Percentiles rank a stretch among this genome's conserved stretches.
Evolutionary conservation across 2,329 filamentous ascomycete species (phyloP).

Genomic region (Fusarium temperatum): DNA sequence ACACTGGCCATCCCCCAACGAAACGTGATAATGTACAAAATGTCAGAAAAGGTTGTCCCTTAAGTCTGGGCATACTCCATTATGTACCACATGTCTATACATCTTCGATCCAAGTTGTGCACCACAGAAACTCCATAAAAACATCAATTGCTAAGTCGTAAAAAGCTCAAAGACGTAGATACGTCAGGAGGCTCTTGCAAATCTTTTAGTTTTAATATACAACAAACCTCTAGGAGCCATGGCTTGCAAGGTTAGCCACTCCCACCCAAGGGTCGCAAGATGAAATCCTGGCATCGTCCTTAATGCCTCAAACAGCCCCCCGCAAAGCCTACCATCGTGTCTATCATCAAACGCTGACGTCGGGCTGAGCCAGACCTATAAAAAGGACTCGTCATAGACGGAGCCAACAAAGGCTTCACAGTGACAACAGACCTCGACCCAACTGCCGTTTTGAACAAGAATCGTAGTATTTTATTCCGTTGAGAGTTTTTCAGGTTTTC

Average conservation of each 20-base stretch:
- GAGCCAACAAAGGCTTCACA: constrained; percentile 16
- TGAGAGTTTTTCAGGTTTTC: constrained; percentile 26
- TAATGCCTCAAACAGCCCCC: constrained; percentile 9
- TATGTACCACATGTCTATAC: not conserved
- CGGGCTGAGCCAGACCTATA: not conserved
- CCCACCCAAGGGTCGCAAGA: not conserved
- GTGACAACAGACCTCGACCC: constrained; percentile 24
- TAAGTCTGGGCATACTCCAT: not conserved
- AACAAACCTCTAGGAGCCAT: constrained; percentile 27
- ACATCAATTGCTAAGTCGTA: constrained; percentile 33
- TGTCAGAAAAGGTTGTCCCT: not conserved
- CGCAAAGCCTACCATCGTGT: constrained; percentile 17
- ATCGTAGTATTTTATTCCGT: constrained; percentile 30
- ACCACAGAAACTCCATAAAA: constrained; percentile 4
- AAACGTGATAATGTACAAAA: not conserved
- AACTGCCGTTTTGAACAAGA: constrained; percentile 25
- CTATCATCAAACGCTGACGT: constrained; percentile 7
- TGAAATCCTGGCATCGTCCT: constrained; percentile 13
- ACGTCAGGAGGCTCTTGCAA: constrained; percentile 12
- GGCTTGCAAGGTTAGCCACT: constrained; percentile 8
- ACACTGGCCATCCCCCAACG: not conserved
- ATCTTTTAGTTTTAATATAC: constrained; percentile 33
- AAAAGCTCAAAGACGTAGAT: constrained; percentile 23
- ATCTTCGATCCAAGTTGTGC: not conserved
- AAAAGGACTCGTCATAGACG: constrained; percentile 3